phyloP scores from a whole-genome alignment of 73 alveolate genomes.

The Uronychia binucleata region DNA sequence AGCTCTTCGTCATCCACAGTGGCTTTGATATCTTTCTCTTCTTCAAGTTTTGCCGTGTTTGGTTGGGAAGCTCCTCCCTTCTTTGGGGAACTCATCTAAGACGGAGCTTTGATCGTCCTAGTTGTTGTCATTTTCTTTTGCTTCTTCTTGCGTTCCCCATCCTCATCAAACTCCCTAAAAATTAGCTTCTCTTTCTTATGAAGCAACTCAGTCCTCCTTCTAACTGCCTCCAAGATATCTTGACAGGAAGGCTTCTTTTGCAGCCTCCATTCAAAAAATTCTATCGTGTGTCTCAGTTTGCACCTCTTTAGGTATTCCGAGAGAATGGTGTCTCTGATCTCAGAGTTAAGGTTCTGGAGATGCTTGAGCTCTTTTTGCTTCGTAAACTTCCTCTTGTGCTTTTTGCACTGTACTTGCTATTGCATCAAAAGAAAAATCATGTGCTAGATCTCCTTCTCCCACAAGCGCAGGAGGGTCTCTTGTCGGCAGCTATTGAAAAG shows the following conservation, averaged over 20 bases:
- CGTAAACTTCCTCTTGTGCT: background rate
- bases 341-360: background rate
- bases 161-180: background rate
- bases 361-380: background rate
- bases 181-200: background rate
- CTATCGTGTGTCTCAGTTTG: background rate
- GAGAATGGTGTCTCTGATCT: background rate
- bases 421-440: background rate
- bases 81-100: too few species aligned
- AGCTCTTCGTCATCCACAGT: background rate
- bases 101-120: too few species aligned
- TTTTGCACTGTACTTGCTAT: background rate
- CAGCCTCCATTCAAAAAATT: constrained; percentile 5
- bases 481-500: background rate
- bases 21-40: background rate
- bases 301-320: background rate
- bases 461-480: background rate
- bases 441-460: background rate
- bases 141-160: background rate
- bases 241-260: background rate
- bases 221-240: background rate
- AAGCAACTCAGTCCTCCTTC: background rate
- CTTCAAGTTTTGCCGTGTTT: too few species aligned
- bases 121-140: background rate
- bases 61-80: too few species aligned